Base-by-base conservation (phyloP, 1,139 yeast species). In the Kodamaea derodonti region DNA sequence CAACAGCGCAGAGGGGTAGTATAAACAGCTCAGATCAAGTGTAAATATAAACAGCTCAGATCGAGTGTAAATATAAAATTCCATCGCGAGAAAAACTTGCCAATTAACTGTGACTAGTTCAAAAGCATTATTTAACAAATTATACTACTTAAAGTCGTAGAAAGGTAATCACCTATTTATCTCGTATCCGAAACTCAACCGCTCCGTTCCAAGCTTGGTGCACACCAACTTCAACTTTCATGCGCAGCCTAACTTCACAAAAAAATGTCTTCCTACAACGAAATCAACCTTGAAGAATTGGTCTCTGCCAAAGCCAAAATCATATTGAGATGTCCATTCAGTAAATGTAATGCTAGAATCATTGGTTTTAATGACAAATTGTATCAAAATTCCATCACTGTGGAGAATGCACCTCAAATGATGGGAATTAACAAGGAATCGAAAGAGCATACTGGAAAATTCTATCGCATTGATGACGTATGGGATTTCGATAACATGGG, bases 401-500 rank as follows among this genome's bases (percentile, higher is more conserved):
- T 66, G 2, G 39, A 39, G 1, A 47, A 58, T 30, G 51, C 66
- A 3, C 74, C 73, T 0, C 35, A 43, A 25, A 65, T 65, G 67
- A 49, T 61, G 18, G 32, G 29, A 22, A 34, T 37, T 10, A 22
- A 36, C 13, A 24, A 32, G 15, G 43, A 52, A 1, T 15, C 39
- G 12, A 31, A 34, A 2, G 30, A 45, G n/a, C 35, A 22, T 29
- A 13, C 15, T 17, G 27, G 15, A 14, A 32, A 34, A 15, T 78
- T 72, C 45, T 60, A 63, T 35, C 49, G 57, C 20, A 54, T 80
- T 2, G 49, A 60, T 3, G 85, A 82, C 46, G 78, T 79, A 39
- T 83, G 90, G 90, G 83, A 77, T 44, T 83, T 83, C 47, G 90
- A 82, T 45, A 83, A 83, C 48, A 73, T 83, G 30, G 90, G 87